Base-by-base conservation (phyloP, 2,329 filamentous ascomycete species). In the Stagonosporopsis tanaceti region DNA sequence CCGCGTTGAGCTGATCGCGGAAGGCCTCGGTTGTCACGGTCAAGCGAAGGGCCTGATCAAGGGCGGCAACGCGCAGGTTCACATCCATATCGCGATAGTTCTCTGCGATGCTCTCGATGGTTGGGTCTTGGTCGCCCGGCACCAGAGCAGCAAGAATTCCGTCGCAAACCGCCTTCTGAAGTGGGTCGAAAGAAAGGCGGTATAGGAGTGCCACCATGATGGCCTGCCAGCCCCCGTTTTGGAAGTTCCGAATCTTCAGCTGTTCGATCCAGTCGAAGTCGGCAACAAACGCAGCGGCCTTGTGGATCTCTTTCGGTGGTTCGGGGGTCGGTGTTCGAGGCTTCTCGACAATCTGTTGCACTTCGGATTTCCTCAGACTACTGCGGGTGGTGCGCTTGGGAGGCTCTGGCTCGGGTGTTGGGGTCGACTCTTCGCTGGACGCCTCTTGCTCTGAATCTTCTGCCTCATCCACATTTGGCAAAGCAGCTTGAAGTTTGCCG, bases 1-100 rank as follows among this genome's bases (percentile, higher is more conserved):
- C 96, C 61, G 94, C 89, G 65, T 97, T 92, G 82, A 99, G 90
- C 73, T 96, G 96, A 15, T 87, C 89, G 50, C 94, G 89, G 65
- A 98, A 86, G 2, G 90, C 88, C 73, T 92, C 93, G 0, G 95
- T 97, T 69, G 93, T 89, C 53, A 93, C 84, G 2, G 91, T 93
- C 59, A 98, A 82, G 81, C 94, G 88, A 74, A 92, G 92, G 53
- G 97, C 86, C 34, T 96, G 89, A 72, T 97, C 90, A 42, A 99
- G 82, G 22, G 89, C 90, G 63, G 88, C 85, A 37, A 94, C 86
- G 14, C 94, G 90, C 50, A 89, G 80, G 72, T 98, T 97, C 65
- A 97, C 83, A 72, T 97, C 89, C 30, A 98, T 84, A 5, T 82
- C 82, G 15, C 85, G 82, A 75, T 97, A 98, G 67, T 90, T 88